A percentile compares a stretch with the other conserved stretches of the same genome.
Evolutionary conservation across 139 green algal genomes (phyloP).

Genomic region (Picochlorum sp.): DNA sequence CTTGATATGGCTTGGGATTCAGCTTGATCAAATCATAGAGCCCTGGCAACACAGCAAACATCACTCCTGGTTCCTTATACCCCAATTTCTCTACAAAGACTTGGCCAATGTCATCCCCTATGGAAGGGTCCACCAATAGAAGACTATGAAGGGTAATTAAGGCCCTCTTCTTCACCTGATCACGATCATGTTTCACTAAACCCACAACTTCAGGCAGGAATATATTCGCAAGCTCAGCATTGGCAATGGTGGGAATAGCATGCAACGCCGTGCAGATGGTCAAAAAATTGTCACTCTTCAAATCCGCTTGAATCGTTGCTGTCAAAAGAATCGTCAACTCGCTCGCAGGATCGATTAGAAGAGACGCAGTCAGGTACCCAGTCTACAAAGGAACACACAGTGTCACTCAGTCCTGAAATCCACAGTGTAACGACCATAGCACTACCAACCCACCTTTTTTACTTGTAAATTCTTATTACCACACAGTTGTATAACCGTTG

Average conservation of each 20-base stretch:
- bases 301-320: conserved; percentile 89
- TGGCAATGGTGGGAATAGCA: conserved; percentile 54
- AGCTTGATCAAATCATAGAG: conserved; percentile 63
- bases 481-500: conserved; percentile 74
- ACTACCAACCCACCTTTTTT: conserved; percentile 48
- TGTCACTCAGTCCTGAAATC: not conserved
- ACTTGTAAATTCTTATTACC: conserved; percentile 49
- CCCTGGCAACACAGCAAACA: conserved; percentile 86
- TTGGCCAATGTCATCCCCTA: conserved; percentile 24
- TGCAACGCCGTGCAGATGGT: conserved; percentile 54
- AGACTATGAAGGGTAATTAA: conserved; percentile 85
- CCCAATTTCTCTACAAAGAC: conserved; percentile 30
- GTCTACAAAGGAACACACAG: conserved; percentile 39
- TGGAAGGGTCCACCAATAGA: conserved; percentile 56
- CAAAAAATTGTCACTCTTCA: conserved; percentile 89
- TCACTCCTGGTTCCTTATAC: conserved; percentile 82
- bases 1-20: conserved; percentile 65
- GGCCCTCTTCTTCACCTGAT: conserved; percentile 91
- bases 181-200: conserved; percentile 64
- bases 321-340: conserved; percentile 92
- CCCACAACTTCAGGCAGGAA: conserved; percentile 66
- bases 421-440: not conserved
- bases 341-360: conserved; percentile 85
- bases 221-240: conserved; percentile 76
- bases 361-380: conserved; percentile 82